A percentile compares a stretch with the other conserved stretches of the same genome.
These are phyloP conservation scores for Aspergillus fischeri DNA, from an alignment of 2,329 filamentous ascomycete genomes.

Conservation along the genomic window DNA sequence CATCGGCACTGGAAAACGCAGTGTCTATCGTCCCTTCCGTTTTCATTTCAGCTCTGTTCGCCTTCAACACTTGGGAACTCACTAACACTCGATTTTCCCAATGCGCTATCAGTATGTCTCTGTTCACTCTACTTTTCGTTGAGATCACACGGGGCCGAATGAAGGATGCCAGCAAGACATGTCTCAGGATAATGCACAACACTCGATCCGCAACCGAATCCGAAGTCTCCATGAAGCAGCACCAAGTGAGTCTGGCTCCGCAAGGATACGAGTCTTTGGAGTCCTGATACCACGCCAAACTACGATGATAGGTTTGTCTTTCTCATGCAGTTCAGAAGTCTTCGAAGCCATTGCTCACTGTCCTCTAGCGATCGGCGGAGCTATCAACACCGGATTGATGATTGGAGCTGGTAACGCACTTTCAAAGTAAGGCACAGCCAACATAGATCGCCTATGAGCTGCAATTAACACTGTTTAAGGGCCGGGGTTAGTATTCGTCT, in stretches of 20 bases:
- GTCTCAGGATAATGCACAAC: neutral
- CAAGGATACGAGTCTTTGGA: neutral
- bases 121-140: neutral
- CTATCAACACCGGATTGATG: conserved; percentile 30
- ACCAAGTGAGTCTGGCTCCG: neutral
- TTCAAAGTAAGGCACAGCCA: conserved; percentile 19
- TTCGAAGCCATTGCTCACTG: conserved; percentile 5
- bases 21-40: neutral
- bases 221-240: neutral
- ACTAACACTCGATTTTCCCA: neutral
- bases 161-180: neutral
- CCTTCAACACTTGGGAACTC: neutral
- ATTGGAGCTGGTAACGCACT: conserved; percentile 26
- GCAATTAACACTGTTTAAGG: conserved; percentile 13
- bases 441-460: neutral
- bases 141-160: neutral
- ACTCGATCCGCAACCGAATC: neutral
- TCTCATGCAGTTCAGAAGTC: neutral
- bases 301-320: conserved; percentile 12
- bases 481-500: conserved; percentile 22
- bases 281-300: conserved; percentile 3
- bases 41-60: neutral
- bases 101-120: neutral
- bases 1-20: neutral
- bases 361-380: conserved; percentile 25